These are phyloP conservation scores for Xylaria intraflava DNA, from an alignment of 495 filamentous ascomycete genomes.

Conservation along the genomic window DNA sequence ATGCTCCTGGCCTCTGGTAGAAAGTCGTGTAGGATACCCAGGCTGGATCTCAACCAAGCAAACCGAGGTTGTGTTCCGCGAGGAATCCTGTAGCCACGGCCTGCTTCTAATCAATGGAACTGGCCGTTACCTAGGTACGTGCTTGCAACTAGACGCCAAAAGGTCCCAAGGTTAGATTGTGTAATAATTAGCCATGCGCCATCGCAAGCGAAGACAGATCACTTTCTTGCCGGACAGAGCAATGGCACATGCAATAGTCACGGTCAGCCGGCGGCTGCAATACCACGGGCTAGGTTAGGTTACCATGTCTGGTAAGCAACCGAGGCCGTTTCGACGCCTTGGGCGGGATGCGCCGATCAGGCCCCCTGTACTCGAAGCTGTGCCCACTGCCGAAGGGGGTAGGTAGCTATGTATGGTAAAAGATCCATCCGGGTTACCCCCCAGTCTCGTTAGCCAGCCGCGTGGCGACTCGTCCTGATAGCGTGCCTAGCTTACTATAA, in stretches of 20 bases:
- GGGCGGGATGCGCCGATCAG: neutral
- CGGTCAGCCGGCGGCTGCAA: neutral
- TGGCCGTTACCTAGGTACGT: too few species aligned
- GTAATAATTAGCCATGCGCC: too few species aligned
- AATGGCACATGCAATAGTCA: neutral
- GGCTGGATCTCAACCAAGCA: neutral
- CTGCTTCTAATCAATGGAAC: too few species aligned
- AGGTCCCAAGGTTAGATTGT: neutral
- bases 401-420: too few species aligned
- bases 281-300: neutral
- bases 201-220: too few species aligned
- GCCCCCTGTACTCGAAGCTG: neutral
- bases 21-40: neutral
- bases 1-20: neutral
- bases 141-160: neutral
- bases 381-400: neutral
- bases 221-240: neutral
- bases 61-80: too few species aligned
- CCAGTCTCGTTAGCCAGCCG: neutral
- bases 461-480: too few species aligned
- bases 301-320: too few species aligned
- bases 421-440: neutral
- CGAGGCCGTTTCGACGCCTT: neutral
- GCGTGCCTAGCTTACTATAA: neutral
- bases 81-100: too few species aligned